Conservation (phyloP, 108 stramenopile species). For the Stephanodiscus minutulus region DNA sequence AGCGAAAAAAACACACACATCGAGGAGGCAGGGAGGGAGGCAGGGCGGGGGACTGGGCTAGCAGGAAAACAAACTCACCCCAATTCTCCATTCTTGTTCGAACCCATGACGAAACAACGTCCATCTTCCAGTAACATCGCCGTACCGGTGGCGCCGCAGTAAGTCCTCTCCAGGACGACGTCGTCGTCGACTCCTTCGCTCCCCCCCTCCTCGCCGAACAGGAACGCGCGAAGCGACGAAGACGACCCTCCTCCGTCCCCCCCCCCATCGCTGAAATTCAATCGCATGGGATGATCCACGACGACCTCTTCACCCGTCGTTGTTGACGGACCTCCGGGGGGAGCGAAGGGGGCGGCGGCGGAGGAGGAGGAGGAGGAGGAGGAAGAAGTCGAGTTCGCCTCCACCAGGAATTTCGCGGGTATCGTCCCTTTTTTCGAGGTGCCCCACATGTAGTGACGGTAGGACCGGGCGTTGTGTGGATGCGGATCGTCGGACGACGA, state of each 20-base stretch:
- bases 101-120: conserved; percentile 60
- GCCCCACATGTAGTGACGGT: conserved; percentile 50
- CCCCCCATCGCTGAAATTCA: conserved; percentile 34
- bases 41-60: too few species aligned
- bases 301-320: conserved; percentile 25
- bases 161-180: conserved; percentile 17
- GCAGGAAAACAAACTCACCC: too few species aligned
- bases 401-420: not conserved
- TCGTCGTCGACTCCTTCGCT: not conserved
- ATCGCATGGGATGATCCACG: conserved; percentile 34
- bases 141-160: conserved; percentile 73
- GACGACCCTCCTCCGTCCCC: not conserved
- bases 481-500: too few species aligned
- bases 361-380: too few species aligned
- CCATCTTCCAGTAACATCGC: conserved; percentile 59
- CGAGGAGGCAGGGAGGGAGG: too few species aligned
- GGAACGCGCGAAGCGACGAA: not conserved
- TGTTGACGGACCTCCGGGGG: too few species aligned
- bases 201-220: conserved; percentile 5
- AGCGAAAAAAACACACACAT: too few species aligned
- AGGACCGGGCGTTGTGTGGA: too few species aligned
- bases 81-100: conserved; percentile 78
- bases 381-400: not conserved
- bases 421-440: conserved; percentile 42
- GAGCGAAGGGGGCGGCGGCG: too few species aligned